Evolutionary conservation across 1,284 basidiomycete species (phyloP), one percentile per base, ranked within the genome.

Genomic region (Pisolithus thermaeus): DNA sequence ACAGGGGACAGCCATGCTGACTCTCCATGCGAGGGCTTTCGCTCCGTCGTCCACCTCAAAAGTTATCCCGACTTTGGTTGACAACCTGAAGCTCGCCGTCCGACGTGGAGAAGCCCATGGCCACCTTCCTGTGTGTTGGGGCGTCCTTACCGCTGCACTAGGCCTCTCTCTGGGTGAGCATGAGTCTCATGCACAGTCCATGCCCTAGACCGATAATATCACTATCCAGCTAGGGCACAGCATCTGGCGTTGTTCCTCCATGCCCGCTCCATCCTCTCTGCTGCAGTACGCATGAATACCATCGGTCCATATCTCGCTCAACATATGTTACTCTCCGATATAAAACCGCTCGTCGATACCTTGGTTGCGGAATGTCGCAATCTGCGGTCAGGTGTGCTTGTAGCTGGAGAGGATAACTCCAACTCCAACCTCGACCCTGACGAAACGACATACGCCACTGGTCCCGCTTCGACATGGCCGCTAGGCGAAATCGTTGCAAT

Each of bases 281-380:
- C 94, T 2, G 87, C 91, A 0, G 90, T 99, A 11, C 81, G 97
- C 5, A 75, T 99, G 58, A 99, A 98, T 67, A 79, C 83, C 20
- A 77, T 98, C 51, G 96, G 97, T 0, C 97, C 97, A 0, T 99
- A 99, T 67, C 81, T 83, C 32, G 83, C 96, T 0, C 95, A 98
- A 58, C 91, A 94, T 58, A 70, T 97, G 5, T 76, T 99, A 7
- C 71, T 94, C 20, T 87, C 90, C 59, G 75, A 82, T 20, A 75
- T 92, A 12, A 75, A 78, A 11, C 75, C 79, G 0, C 68, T 93
- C 38, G 80, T 96, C 22, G 78, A 81, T 4, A 63, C 68, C 3
- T 79, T 86, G 53, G 65, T 77, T 9, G 50, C 61, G 1, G 67
- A 65, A 41, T 81, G 78, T 57, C 68, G 69, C 45, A 51, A 70